Evolutionary conservation across 2,329 filamentous ascomycete genomes (phyloP).

Genomic region (Domatiomyces catenatus): DNA sequence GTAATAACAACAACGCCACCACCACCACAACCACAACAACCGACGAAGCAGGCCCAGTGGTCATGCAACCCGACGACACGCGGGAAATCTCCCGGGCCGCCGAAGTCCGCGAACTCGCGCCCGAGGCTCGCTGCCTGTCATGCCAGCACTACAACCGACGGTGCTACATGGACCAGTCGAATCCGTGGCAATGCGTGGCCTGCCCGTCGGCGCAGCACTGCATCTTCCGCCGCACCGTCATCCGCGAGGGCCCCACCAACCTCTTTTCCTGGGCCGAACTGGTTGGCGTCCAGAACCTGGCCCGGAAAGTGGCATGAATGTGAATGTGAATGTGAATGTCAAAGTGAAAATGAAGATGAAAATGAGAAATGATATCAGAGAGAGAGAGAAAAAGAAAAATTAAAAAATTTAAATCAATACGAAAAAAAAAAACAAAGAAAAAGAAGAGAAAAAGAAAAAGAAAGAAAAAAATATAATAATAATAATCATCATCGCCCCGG

Average conservation of each 20-base stretch:
- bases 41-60: background rate
- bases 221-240: slow-evolving; percentile 1
- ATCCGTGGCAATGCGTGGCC: background rate
- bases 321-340: too few relatives aligned
- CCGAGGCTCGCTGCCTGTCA: background rate
- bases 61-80: background rate
- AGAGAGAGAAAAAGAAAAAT: too few relatives aligned
- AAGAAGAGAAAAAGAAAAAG: too few relatives aligned
- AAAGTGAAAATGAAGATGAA: too few relatives aligned
- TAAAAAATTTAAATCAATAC: too few relatives aligned
- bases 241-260: background rate
- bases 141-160: background rate
- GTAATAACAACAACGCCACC: background rate
- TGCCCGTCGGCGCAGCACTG: background rate
- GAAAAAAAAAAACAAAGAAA: too few relatives aligned
- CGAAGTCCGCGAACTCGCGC: background rate
- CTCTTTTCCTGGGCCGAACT: background rate
- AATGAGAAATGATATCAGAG: too few relatives aligned
- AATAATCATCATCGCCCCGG: too few relatives aligned
- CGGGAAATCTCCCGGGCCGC: background rate
- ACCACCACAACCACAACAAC: background rate
- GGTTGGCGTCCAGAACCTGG: background rate
- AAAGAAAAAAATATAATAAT: too few relatives aligned
- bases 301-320: background rate
- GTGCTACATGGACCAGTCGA: slow-evolving; percentile 1